phyloP scores from a whole-genome alignment of 225 moss, liverwort and hornwort species.

The Lunularia cruciata region DNA sequence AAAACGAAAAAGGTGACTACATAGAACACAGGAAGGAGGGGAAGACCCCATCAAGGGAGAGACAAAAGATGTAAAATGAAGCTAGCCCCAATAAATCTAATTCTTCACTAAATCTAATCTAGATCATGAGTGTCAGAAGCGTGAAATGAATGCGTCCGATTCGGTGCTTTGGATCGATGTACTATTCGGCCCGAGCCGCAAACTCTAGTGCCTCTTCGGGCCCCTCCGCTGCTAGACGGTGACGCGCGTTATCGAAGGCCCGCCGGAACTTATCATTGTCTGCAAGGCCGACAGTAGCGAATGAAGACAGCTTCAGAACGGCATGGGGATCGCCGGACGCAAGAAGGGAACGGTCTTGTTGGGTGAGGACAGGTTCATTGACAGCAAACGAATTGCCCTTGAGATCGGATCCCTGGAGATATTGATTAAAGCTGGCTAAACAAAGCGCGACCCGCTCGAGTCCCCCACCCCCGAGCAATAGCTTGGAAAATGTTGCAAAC shows the following conservation, averaged over 20 bases:
- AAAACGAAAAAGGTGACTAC: too few relatives aligned
- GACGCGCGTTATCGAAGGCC: neutral
- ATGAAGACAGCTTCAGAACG: neutral
- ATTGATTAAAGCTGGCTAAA: neutral
- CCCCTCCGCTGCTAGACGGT: neutral
- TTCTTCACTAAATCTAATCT: too few relatives aligned
- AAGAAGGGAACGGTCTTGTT: neutral
- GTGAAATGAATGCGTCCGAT: too few relatives aligned
- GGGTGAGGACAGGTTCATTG: constrained; percentile 5
- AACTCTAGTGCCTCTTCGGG: neutral
- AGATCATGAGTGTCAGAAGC: too few relatives aligned
- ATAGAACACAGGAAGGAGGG: too few relatives aligned
- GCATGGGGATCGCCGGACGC: constrained; percentile 6
- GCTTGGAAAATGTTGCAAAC: neutral
- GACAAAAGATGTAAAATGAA: too few relatives aligned
- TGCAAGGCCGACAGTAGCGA: neutral
- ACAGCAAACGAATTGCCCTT: neutral
- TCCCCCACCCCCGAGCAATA: neutral
- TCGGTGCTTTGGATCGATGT: too few relatives aligned
- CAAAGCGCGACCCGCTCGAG: neutral
- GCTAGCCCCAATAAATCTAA: too few relatives aligned
- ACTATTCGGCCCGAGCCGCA: constrained; percentile 3
- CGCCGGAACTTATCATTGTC: neutral
- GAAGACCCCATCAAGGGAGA: too few relatives aligned
- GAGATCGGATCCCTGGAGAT: neutral